These are phyloP conservation scores for Krasilnikovozyma curviuscula DNA, from an alignment of 768 basidiomycete species.

Conservation along the genomic window DNA sequence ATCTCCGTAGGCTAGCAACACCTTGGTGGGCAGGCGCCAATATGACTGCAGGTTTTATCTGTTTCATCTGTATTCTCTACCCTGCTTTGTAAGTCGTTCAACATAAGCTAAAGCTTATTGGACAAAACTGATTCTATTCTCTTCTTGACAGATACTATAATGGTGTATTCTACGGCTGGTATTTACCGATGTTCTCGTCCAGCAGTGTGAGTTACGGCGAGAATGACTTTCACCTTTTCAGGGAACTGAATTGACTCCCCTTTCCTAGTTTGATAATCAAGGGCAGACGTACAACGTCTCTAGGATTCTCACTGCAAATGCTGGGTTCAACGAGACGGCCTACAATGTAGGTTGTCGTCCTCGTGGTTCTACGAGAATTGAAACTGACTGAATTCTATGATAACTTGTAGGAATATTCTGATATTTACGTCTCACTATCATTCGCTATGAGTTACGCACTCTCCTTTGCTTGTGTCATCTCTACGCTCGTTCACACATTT, in stretches of 20 bases:
- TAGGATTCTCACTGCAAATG: background rate
- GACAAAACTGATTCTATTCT: no score
- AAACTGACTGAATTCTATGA: background rate
- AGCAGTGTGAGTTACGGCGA: no score
- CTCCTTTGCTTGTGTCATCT: background rate
- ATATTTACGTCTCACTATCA: slow-evolving; percentile 6
- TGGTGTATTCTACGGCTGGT: no score
- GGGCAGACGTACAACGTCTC: slow-evolving; percentile 2
- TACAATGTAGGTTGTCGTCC: background rate
- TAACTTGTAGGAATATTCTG: slow-evolving; percentile 1
- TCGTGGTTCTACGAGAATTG: background rate
- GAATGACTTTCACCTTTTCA: no score
- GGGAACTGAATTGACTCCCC: no score
- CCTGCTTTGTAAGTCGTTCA: background rate
- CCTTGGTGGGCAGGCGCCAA: slow-evolving; percentile 11
- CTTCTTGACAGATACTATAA: no score
- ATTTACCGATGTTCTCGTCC: no score
- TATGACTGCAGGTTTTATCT: background rate
- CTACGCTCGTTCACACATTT: slow-evolving; percentile 8
- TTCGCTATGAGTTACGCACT: slow-evolving; percentile 9
- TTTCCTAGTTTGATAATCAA: slow-evolving; percentile 10
- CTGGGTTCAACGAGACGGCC: background rate
- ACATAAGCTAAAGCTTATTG: no score
- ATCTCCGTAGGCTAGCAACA: no score
- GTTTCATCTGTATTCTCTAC: slow-evolving; percentile 4